Evolutionary conservation across 2,329 filamentous ascomycete species (phyloP), one percentile per base, ranked within the genome.

Genomic region (Botrytis aclada): DNA sequence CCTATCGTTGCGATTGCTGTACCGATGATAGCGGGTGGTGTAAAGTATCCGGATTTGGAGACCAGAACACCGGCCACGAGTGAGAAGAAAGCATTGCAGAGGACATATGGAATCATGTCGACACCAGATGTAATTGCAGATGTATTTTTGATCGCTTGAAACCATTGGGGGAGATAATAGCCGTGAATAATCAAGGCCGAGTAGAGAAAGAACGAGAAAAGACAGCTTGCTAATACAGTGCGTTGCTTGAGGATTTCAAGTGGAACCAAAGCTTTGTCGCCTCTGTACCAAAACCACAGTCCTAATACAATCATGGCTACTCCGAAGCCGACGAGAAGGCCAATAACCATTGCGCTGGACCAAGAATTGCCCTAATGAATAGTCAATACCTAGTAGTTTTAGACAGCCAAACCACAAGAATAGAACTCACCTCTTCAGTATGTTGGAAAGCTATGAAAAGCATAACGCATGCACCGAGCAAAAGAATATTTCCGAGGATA

Each of bases 201-300:
- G 18, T 56, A 67, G n/a, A 67, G 39, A 45, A 72, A 77, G 73
- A 80, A 79, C 4, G 75, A 77, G 47, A 75, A 73, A 45, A 75
- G 71, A 34, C 79, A 77, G 5, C 80, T 45, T 14, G 76, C 78
- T 10, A 76, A 76, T 4, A 84, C 79, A 37, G 76, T 81, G 22
- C 83, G 79, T 39, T 83, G 79, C 29, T 73, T 77, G 43, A 84
- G 45, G 72, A 84, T 81, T 14, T 80, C 79, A 10, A 80, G 80
- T 0, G 85, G 84, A 10, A 88, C 81, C 81, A 88, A 85, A 37
- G 86, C 86, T 3, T 81, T 77, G n/a, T 84, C 83, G 4, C 83
- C 84, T 71, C 82, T 81, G 62, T 77, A 82, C 73, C 78, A 82
- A 69, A 85, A 81, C 54, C 80, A 79, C 10, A 79, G 64, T 20